Base-by-base conservation (phyloP, 2,329 filamentous ascomycete species). In the Fusarium torreyae region DNA sequence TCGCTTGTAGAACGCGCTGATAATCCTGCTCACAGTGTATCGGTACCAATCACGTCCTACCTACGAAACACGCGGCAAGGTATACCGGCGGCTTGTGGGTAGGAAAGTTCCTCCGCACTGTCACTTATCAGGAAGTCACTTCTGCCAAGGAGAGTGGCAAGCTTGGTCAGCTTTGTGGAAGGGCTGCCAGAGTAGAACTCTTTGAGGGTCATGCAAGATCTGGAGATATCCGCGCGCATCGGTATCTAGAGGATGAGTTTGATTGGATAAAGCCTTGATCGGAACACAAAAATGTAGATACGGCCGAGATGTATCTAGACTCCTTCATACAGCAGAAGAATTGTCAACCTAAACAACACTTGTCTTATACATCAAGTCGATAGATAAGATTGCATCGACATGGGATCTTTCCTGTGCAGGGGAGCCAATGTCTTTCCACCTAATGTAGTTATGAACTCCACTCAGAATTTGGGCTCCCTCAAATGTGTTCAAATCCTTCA, bases 71-170 rank as follows among this genome's bases (percentile, higher is more conserved):
- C 13, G 51, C 51, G 7, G 40, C 28, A 7, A 54, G 51, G 9
- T 54, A 54, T 3, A 54, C 40, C 10, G 51, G 51, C 20, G 51
- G 51, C 7, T 14, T 54, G 1, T 54, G 51, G 51, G 51, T 46
- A 0, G 51, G 51, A 3, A 54, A 54, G 31, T 54, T 54, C 9
- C 51, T 54, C 13, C 51, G 51, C 14, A 46, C 51, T 6, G 51
- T 54, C 9, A 54, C 51, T 0, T 54, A 54, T 54, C 51, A 54
- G 28, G 51, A 54, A 9, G 40, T 54, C 39, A 54, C 43, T 5
- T 46, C 39, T 15, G 40, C 51, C 1, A 1, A 54, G 17, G 51
- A 43, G 22, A 54, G 51, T 10, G 51, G 51, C 22, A 43, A 46
- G 2, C 51, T 54, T 20, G 51, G 51, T 14, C 51, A 46, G 14